phyloP scores from a whole-genome alignment of 495 filamentous ascomycete species.

The Aspergillus funiculosus region DNA sequence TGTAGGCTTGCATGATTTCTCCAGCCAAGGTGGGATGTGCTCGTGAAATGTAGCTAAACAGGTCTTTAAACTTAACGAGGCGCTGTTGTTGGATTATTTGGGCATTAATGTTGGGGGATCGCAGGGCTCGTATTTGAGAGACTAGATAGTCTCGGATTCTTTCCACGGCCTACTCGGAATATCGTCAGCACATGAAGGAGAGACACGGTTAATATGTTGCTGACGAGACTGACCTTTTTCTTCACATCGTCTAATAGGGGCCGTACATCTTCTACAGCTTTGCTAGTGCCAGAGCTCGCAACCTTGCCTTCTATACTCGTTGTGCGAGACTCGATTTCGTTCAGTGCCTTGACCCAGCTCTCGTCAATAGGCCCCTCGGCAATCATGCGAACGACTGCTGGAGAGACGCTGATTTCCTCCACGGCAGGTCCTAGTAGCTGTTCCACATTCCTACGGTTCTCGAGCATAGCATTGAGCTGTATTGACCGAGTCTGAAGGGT shows the following conservation, averaged over 20 bases:
- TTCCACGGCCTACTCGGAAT: conserved; percentile 64
- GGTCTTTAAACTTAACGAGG: conserved; percentile 78
- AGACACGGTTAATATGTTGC: not conserved
- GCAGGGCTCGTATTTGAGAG: conserved; percentile 82
- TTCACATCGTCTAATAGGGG: conserved; percentile 78
- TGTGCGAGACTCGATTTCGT: conserved; percentile 75
- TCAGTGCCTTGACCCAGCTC: conserved; percentile 75
- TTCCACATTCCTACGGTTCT: conserved; percentile 85
- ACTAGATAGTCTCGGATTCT: conserved; percentile 91
- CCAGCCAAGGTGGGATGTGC: conserved; percentile 74
- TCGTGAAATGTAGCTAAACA: conserved; percentile 75
- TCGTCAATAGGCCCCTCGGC: conserved; percentile 87
- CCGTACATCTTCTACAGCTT: conserved; percentile 74
- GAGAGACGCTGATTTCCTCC: conserved; percentile 85
- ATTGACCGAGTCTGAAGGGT: conserved; percentile 80
- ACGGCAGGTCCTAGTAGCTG: conserved; percentile 82
- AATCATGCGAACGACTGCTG: conserved; percentile 72
- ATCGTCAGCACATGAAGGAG: conserved; percentile 12
- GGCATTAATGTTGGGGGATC: conserved; percentile 91
- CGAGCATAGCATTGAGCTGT: conserved; percentile 75
- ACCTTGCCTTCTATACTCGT: conserved; percentile 61
- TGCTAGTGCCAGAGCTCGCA: conserved; percentile 56
- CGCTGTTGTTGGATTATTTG: conserved; percentile 91
- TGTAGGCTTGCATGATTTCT: conserved; percentile 87
- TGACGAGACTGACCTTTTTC: conserved; percentile 54